Evolutionary conservation across 140 eudicot species (phyloP), one percentile per base, ranked within the genome.

Genomic region (Ambrosia hybrid): DNA sequence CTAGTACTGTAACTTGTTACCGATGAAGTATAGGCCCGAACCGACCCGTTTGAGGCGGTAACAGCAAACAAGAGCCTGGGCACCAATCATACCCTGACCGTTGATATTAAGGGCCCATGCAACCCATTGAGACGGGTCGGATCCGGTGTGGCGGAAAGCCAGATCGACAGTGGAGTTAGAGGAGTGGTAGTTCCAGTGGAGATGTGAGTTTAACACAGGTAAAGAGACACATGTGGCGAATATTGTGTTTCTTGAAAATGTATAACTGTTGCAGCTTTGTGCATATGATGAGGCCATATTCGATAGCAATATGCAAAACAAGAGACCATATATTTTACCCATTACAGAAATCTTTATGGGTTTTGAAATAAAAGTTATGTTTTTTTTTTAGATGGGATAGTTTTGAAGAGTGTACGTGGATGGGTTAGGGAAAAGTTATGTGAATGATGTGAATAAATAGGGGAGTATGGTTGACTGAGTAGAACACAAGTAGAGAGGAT

Each of bases 101-200:
- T 21, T 11, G 3, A 78, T 15, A 38, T 93, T 93, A 0, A 93
- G 85, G 0, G 91, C 89, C 94, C 96, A 93, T 0, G 89, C 85
- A 0, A 90, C 91, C 98, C 98, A 93, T 43, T 81, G 82, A 12
- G 86, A 66, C 3, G 85, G 2, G n/a, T 79, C 16, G 14, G 84
- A 60, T 1, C 88, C 85, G 1, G 84, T 73, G 67, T 78, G 93
- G 15, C 98, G 79, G 74, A 78, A 93, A 2, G 98, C 98, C 4
- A 93, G 71, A 15, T 90, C 93, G 51, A 82, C 89, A 16, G 93
- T 85, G 76, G 60, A 69, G 71, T 84, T 82, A 26, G 79, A 0
- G 10, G 67, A 72, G 78, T 83, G 34, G 82, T 89, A 89, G 65
- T 37, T 92, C 92, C 92, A 92, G 77, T 89, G 88, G 5, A 92